Conservation (phyloP, 768 basidiomycete species). For the Xerocomus spinulosus region DNA sequence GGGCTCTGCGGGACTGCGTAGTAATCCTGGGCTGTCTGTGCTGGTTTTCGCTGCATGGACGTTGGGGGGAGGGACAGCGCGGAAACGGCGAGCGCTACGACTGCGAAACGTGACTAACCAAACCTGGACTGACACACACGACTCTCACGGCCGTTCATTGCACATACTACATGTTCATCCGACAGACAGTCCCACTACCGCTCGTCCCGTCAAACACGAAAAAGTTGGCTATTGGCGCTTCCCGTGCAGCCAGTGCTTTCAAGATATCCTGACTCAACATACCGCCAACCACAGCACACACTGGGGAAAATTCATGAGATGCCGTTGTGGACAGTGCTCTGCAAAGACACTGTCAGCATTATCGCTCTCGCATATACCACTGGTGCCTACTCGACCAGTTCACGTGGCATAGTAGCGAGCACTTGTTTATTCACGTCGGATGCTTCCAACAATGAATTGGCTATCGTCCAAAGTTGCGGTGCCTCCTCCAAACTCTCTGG, state of each 20-base stretch:
- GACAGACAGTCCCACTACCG: slow-evolving; percentile 67
- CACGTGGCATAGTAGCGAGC: slow-evolving; percentile 50
- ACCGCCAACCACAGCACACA: slow-evolving; percentile 93
- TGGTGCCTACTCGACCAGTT: slow-evolving; percentile 53
- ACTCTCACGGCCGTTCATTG: no score
- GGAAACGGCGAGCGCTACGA: slow-evolving; percentile 7
- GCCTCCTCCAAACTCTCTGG: slow-evolving; percentile 48
- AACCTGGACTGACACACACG: slow-evolving; percentile 14
- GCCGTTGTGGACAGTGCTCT: slow-evolving; percentile 73
- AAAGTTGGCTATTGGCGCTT: slow-evolving; percentile 91
- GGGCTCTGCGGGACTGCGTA: slow-evolving; percentile 65
- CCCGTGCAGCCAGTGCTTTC: slow-evolving; percentile 84
- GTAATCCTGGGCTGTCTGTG: slow-evolving; percentile 49
- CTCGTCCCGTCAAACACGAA: slow-evolving; percentile 83
- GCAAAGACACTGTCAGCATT: slow-evolving; percentile 11
- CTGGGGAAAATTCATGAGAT: slow-evolving; percentile 82
- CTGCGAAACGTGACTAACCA: slow-evolving; percentile 23
- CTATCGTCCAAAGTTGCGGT: slow-evolving; percentile 58
- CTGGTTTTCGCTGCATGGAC: slow-evolving; percentile 41
- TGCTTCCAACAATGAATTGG: slow-evolving; percentile 53
- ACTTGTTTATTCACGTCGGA: slow-evolving; percentile 71
- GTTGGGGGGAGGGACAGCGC: slow-evolving; percentile 9
- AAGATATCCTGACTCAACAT: slow-evolving; percentile 93
- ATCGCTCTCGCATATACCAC: background rate
- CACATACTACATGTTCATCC: slow-evolving; percentile 47